phyloP scores from a whole-genome alignment of 2,329 filamentous ascomycete genomes.

The Fusarium sulawesiense region DNA sequence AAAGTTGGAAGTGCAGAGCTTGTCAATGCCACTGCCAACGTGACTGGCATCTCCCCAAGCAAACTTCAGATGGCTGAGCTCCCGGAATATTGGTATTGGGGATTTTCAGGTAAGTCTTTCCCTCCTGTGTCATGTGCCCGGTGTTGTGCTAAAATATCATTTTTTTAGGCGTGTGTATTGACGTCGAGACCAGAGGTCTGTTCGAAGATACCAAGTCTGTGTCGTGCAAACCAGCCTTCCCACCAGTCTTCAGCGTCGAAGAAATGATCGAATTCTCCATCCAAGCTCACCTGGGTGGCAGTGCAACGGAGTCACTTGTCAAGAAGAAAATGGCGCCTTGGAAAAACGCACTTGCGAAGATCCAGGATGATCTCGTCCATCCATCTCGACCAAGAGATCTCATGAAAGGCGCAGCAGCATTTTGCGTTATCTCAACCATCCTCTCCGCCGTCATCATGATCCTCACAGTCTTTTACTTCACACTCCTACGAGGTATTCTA shows the following conservation, averaged over 20 bases:
- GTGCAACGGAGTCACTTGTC: accelerated
- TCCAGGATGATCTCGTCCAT: not conserved
- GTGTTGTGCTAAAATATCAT: accelerated
- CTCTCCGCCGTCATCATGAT: not conserved
- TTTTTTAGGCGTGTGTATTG: not conserved
- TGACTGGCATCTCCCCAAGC: not conserved
- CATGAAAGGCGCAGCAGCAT: not conserved
- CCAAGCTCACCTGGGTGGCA: not conserved
- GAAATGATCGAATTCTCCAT: not conserved
- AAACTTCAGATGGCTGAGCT: not conserved
- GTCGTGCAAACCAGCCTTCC: not conserved
- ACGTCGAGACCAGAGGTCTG: not conserved
- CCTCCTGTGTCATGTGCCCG: accelerated
- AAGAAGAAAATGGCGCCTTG: not conserved
- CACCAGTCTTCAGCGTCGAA: not conserved
- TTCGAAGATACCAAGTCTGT: not conserved
- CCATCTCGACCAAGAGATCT: not conserved
- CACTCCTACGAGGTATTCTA: not conserved
- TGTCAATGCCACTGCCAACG: not conserved
- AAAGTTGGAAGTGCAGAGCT: not conserved
- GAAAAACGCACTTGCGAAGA: not conserved
- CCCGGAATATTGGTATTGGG: slow-evolving; percentile 1
- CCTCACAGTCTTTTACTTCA: not conserved
- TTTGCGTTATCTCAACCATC: not conserved
- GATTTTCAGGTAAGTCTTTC: not conserved